A percentile compares a stretch with the other conserved stretches of the same genome.
Evolutionary conservation across 441 rosid genomes (phyloP).

Genomic region (Gossypium aridum): DNA sequence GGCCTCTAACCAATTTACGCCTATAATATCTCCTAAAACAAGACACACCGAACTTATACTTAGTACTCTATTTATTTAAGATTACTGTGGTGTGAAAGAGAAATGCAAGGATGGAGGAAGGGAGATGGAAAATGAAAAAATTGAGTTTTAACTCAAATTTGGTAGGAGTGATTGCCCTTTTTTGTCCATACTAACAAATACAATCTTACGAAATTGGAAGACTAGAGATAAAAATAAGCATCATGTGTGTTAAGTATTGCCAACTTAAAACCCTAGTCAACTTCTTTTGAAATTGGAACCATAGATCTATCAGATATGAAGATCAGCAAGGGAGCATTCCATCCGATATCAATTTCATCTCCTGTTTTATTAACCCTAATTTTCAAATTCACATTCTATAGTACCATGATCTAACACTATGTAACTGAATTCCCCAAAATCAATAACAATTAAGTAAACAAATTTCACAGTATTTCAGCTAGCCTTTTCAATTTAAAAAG

Average conservation of each 20-base stretch:
- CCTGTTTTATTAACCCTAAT: neutral
- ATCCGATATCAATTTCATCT: neutral
- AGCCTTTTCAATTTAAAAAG: neutral
- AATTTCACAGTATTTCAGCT: neutral
- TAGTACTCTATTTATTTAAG: too few species aligned
- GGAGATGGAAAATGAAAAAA: neutral
- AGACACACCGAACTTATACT: too few species aligned
- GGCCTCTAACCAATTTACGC: too few species aligned
- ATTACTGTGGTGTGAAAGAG: too few species aligned
- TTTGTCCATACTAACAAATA: neutral
- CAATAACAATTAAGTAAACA: neutral
- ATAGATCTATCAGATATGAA: neutral
- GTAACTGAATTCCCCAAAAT: neutral
- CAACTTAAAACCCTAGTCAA: neutral
- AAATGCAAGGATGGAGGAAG: neutral
- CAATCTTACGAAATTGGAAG: neutral
- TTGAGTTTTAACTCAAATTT: neutral
- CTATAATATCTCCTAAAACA: too few species aligned
- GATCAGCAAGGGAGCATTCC: neutral
- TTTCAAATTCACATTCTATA: neutral
- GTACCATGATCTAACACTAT: neutral
- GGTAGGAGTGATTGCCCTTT: neutral
- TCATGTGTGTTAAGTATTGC: neutral
- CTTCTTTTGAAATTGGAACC: neutral
- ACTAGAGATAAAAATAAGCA: neutral